Evolutionary conservation across 495 filamentous ascomycete genomes (phyloP).

Genomic region (Penicillium desertorum): DNA sequence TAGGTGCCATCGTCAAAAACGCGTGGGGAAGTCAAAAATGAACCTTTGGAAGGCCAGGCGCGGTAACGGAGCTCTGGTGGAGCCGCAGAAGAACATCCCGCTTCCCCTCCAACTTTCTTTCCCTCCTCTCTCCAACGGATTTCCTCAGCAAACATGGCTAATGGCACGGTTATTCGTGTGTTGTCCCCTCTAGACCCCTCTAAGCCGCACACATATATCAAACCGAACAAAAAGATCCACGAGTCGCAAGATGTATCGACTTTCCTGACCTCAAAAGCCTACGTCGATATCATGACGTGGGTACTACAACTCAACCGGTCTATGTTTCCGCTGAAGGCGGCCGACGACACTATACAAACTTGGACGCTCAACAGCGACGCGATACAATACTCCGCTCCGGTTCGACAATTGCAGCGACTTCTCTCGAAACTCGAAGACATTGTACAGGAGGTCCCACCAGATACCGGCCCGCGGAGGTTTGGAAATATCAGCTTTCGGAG

Average conservation of each 20-base stretch:
- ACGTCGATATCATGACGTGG: conserved; percentile 82
- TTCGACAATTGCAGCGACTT: conserved; percentile 62
- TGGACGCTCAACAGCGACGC: conserved; percentile 55
- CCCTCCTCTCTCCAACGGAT: background rate
- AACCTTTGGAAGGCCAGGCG: background rate
- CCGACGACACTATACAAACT: conserved; percentile 42
- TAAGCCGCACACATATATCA: conserved; percentile 32
- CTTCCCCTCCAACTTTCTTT: background rate
- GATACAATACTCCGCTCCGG: conserved; percentile 55
- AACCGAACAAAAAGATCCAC: conserved; percentile 70
- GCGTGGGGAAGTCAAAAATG: conserved; percentile 6
- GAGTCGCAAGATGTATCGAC: conserved; percentile 71
- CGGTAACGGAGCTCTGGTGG: conserved; percentile 13
- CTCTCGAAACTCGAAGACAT: conserved; percentile 61
- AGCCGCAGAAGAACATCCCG: conserved; percentile 5
- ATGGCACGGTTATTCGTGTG: conserved; percentile 27
- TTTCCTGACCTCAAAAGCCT: conserved; percentile 78
- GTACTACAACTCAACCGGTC: conserved; percentile 84
- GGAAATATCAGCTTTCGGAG: conserved; percentile 86
- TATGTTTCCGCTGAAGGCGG: conserved; percentile 67
- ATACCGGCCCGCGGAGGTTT: conserved; percentile 81
- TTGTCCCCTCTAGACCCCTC: conserved; percentile 34
- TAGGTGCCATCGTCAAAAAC: conserved; percentile 3
- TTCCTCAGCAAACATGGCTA: conserved; percentile 24
- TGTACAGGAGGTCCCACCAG: conserved; percentile 77